These are phyloP conservation scores for Sistotremastrum niveocremeum DNA, from an alignment of 768 basidiomycete species.

Conservation along the genomic window DNA sequence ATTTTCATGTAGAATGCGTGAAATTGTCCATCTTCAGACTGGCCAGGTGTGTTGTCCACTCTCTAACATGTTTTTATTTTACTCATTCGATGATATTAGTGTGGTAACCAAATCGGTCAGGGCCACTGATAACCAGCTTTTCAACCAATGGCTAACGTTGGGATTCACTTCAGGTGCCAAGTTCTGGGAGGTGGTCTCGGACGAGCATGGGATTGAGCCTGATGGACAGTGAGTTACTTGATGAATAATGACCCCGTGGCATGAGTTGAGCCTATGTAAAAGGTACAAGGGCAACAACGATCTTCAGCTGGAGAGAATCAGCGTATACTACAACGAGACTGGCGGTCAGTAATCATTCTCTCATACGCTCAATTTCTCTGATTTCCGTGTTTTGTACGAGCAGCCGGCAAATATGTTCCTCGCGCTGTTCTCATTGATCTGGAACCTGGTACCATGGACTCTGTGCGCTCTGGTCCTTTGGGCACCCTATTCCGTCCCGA, in stretches of 20 bases:
- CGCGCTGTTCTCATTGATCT: conserved; percentile 96
- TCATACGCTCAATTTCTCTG: background rate
- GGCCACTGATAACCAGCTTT: conserved; percentile 10
- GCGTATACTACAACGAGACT: conserved; percentile 96
- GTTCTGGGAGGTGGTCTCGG: conserved; percentile 97
- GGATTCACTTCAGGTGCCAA: conserved; percentile 52
- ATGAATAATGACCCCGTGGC: background rate
- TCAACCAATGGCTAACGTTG: conserved; percentile 11
- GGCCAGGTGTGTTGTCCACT: conserved; percentile 60
- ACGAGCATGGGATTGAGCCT: conserved; percentile 92
- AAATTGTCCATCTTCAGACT: conserved; percentile 99
- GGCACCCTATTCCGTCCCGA: conserved; percentile 92
- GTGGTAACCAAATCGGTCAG: conserved; percentile 98
- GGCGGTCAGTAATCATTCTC: conserved; percentile 25
- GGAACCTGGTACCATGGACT: conserved; percentile 95
- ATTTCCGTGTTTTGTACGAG: background rate
- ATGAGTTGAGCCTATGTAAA: background rate
- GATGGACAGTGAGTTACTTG: conserved; percentile 45
- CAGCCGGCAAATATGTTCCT: conserved; percentile 88
- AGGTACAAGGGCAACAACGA: conserved; percentile 84
- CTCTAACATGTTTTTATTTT: background rate
- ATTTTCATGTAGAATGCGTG: conserved; percentile 65
- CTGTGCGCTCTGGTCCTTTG: conserved; percentile 79
- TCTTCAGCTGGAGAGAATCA: conserved; percentile 93
- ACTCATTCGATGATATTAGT: conserved; percentile 32